phyloP scores from a whole-genome alignment of 2,329 filamentous ascomycete genomes.

The Cercospora sesami region DNA sequence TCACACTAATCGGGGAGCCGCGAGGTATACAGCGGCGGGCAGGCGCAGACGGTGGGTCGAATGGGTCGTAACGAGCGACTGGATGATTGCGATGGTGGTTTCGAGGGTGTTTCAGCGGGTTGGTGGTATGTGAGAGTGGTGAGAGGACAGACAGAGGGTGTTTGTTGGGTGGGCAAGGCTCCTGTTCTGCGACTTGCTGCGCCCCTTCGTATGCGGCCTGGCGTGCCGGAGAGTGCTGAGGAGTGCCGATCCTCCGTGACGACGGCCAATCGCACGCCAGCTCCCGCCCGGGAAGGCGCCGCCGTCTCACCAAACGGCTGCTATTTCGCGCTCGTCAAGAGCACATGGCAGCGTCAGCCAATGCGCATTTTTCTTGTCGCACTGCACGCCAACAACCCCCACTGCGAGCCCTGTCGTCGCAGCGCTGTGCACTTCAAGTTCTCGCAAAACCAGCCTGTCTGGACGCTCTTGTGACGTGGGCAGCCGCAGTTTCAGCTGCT shows the following conservation, averaged over 20 bases:
- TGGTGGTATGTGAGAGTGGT: background rate
- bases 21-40: background rate
- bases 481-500: background rate
- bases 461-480: background rate
- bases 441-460: background rate
- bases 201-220: background rate
- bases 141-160: background rate
- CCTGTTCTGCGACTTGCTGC: background rate
- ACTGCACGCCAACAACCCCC: background rate
- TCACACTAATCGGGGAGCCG: constrained; percentile 7
- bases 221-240: background rate
- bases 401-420: background rate
- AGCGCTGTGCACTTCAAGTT: background rate
- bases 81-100: background rate
- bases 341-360: background rate
- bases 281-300: background rate
- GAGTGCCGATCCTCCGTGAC: constrained; percentile 1
- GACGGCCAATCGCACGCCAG: background rate
- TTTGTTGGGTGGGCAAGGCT: background rate
- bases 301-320: background rate
- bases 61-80: background rate
- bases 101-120: background rate
- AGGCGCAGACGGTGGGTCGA: background rate
- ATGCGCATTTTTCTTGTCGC: background rate
- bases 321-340: background rate